A percentile compares a stretch with the other conserved stretches of the same genome.
Evolutionary conservation across 495 filamentous ascomycete species (phyloP).

Genomic region (Aspergillus campestris): DNA sequence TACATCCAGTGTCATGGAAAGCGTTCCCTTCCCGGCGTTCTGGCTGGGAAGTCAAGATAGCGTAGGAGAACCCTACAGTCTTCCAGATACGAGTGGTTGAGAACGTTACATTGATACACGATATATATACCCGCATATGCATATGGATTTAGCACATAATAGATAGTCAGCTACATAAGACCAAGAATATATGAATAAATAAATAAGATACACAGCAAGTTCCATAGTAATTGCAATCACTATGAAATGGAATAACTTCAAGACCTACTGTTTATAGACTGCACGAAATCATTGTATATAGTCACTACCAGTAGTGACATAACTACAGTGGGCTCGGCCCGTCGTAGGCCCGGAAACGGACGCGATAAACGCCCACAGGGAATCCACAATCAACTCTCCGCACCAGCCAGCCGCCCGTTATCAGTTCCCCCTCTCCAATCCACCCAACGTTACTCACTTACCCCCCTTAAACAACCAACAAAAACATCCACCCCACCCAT

Average conservation of each 20-base stretch:
- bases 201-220: too few relatives aligned
- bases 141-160: background rate
- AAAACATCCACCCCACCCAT: constrained; percentile 88
- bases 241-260: too few relatives aligned
- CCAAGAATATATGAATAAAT: too few relatives aligned
- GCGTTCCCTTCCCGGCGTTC: constrained; percentile 32
- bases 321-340: constrained; percentile 8
- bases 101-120: background rate
- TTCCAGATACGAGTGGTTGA: constrained; percentile 14
- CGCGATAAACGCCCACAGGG: background rate
- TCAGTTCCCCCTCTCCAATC: background rate
- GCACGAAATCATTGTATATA: background rate
- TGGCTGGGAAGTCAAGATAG: constrained; percentile 38
- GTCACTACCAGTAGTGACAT: background rate
- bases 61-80: constrained; percentile 35
- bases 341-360: constrained; percentile 18
- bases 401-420: constrained; percentile 1
- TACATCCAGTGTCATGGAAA: constrained; percentile 41
- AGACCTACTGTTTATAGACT: too few relatives aligned
- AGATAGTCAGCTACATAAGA: too few relatives aligned
- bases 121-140: background rate
- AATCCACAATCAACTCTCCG: background rate
- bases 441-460: background rate
- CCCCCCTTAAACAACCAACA: constrained; percentile 2
- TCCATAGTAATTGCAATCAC: too few relatives aligned